phyloP scores from a whole-genome alignment of 176 grass and related monocot species.

The Carex pumila region DNA sequence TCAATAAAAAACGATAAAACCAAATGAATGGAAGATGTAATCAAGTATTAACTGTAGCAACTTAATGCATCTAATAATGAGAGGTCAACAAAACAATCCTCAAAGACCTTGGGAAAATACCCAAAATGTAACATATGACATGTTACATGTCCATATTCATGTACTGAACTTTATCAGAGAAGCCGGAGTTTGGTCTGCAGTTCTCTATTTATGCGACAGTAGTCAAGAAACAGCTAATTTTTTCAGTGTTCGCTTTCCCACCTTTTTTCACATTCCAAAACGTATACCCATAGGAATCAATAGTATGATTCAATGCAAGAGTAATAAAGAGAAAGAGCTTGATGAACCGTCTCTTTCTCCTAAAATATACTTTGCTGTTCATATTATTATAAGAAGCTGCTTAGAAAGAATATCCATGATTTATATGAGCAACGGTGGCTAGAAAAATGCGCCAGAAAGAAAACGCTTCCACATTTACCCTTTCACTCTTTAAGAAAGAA shows the following conservation, averaged over 20 bases:
- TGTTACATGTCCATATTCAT: neutral
- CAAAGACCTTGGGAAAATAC: constrained; percentile 8
- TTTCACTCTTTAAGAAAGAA: constrained; percentile 42
- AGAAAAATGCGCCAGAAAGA: constrained; percentile 25
- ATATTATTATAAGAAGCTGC: constrained; percentile 2
- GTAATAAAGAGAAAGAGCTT: neutral
- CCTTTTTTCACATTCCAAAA: neutral
- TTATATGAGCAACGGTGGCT: neutral
- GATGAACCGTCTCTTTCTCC: neutral
- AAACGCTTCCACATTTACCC: constrained; percentile 49
- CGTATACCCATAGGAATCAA: neutral
- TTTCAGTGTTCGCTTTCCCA: neutral
- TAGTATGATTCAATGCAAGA: neutral
- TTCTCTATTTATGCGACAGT: neutral
- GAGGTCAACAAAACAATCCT: constrained; percentile 15
- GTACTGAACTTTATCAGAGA: neutral
- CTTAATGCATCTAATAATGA: neutral
- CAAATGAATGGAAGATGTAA: neutral
- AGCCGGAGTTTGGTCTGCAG: neutral
- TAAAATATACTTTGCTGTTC: neutral
- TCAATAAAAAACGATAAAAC: neutral
- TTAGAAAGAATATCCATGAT: neutral
- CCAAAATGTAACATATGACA: neutral
- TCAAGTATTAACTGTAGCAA: neutral
- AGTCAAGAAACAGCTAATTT: neutral